Conservation (phyloP, 441 rosid species). For the Breynia disticha region DNA sequence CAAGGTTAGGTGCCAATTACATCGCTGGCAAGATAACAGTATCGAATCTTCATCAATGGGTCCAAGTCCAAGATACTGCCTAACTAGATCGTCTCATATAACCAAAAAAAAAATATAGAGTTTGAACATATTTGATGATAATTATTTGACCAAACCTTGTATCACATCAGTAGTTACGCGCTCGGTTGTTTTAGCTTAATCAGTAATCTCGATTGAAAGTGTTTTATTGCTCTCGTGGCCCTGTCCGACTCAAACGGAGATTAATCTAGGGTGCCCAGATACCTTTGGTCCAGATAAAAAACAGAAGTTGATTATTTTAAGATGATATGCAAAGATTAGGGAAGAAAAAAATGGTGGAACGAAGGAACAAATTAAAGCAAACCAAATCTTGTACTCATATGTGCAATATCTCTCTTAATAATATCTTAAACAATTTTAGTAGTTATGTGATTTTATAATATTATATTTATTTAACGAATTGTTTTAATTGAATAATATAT, state of each 20-base stretch:
- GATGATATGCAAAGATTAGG: background rate
- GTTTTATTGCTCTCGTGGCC: no score
- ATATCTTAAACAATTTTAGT: no score
- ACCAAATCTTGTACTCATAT: background rate
- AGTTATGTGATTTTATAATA: no score
- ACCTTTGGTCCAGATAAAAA: no score
- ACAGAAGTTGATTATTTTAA: background rate
- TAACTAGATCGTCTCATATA: background rate
- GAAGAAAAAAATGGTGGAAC: background rate
- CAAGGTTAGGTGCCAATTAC: background rate
- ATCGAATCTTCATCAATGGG: background rate
- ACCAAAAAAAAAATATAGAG: background rate
- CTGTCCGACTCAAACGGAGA: no score
- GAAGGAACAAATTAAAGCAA: background rate
- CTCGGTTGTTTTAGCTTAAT: no score
- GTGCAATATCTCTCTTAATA: no score
- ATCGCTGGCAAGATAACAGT: background rate
- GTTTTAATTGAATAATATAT: no score
- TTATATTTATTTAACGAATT: no score
- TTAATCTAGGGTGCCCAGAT: no score
- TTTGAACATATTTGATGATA: conserved; percentile 11
- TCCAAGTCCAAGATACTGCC: background rate
- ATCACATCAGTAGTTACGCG: conserved; percentile 21
- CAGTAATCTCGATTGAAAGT: no score
- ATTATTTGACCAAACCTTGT: conserved; percentile 28